Conservation (phyloP, 2,329 filamentous ascomycete species). For the Pyrenochaeta sp. region DNA sequence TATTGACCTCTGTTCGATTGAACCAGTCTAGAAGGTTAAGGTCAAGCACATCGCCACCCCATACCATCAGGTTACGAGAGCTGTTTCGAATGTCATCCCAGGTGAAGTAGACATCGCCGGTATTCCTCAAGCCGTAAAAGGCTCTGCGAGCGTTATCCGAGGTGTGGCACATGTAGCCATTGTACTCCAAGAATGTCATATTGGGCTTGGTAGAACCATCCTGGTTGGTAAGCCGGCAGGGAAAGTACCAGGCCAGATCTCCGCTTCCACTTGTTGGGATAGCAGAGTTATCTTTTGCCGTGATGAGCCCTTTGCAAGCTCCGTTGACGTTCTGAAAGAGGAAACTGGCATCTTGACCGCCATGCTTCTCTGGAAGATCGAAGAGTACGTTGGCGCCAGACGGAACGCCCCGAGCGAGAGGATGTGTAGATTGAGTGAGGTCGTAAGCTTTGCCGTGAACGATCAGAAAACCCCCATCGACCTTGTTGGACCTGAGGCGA, state of each 20-base stretch:
- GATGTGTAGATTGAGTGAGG: slow-evolving; percentile 78
- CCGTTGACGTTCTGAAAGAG: slow-evolving; percentile 99
- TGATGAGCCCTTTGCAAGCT: slow-evolving; percentile 92
- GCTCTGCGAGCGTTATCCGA: slow-evolving; percentile 70
- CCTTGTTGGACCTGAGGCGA: slow-evolving; percentile 83
- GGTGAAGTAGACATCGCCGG: slow-evolving; percentile 92
- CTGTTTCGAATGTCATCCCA: slow-evolving; percentile 94
- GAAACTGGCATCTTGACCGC: slow-evolving; percentile 94
- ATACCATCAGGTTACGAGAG: slow-evolving; percentile 90
- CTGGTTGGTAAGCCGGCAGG: slow-evolving; percentile 89
- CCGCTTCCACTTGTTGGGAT: slow-evolving; percentile 75
- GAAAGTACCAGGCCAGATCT: slow-evolving; percentile 96
- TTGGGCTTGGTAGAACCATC: slow-evolving; percentile 87
- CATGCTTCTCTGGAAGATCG: slow-evolving; percentile 81
- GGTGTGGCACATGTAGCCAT: slow-evolving; percentile 91
- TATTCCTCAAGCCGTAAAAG: slow-evolving; percentile 76
- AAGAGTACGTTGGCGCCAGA: slow-evolving; percentile 81
- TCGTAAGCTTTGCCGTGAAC: slow-evolving; percentile 94
- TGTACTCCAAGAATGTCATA: slow-evolving; percentile 75
- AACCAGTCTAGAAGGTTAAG: slow-evolving; percentile 90
- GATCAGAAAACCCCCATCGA: slow-evolving; percentile 87
- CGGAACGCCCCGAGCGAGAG: slow-evolving; percentile 80
- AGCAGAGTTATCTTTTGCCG: slow-evolving; percentile 71
- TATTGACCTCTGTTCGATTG: slow-evolving; percentile 78
- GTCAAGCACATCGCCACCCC: slow-evolving; percentile 92